Percentiles rank a stretch among this genome's conserved stretches.
Evolutionary conservation across 139 green algal species (phyloP).

Genomic region (Nannochloris sp.): DNA sequence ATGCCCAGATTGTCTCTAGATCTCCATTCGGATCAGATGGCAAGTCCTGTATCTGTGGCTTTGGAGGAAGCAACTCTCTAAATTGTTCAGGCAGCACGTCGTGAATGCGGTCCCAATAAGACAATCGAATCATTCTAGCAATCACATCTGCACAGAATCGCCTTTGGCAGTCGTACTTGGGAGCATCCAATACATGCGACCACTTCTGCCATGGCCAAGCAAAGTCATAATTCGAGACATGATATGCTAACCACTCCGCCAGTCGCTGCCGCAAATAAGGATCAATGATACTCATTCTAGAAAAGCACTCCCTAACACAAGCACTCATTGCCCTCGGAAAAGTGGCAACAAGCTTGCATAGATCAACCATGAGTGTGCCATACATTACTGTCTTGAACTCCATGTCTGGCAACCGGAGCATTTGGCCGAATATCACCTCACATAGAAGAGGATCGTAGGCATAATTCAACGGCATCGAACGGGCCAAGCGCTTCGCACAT

Average conservation of each 20-base stretch:
- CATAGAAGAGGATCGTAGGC: slow-evolving; percentile 52
- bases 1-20: slow-evolving; percentile 20
- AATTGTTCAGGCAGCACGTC: slow-evolving; percentile 43
- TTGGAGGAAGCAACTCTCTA: slow-evolving; percentile 43
- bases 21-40: slow-evolving; percentile 10
- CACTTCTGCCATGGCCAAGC: slow-evolving; percentile 86
- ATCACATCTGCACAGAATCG: slow-evolving; percentile 54
- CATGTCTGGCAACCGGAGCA: slow-evolving; percentile 66
- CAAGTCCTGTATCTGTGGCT: slow-evolving; percentile 28
- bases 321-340: slow-evolving; percentile 51
- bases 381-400: slow-evolving; percentile 71
- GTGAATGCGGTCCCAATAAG: slow-evolving; percentile 36
- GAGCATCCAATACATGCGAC: slow-evolving; percentile 48
- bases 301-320: slow-evolving; percentile 63
- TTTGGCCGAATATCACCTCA: slow-evolving; percentile 77
- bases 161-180: slow-evolving; percentile 54
- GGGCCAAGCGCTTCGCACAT: slow-evolving; percentile 44
- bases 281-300: slow-evolving; percentile 53
- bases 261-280: slow-evolving; percentile 57
- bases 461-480: slow-evolving; percentile 49
- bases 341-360: slow-evolving; percentile 54
- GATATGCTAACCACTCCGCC: slow-evolving; percentile 78
- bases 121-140: slow-evolving; percentile 55
- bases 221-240: slow-evolving; percentile 80
- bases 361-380: slow-evolving; percentile 68